These are phyloP conservation scores for Proliferodiscus dingleyae DNA, from an alignment of 2,329 filamentous ascomycete genomes.

Conservation along the genomic window DNA sequence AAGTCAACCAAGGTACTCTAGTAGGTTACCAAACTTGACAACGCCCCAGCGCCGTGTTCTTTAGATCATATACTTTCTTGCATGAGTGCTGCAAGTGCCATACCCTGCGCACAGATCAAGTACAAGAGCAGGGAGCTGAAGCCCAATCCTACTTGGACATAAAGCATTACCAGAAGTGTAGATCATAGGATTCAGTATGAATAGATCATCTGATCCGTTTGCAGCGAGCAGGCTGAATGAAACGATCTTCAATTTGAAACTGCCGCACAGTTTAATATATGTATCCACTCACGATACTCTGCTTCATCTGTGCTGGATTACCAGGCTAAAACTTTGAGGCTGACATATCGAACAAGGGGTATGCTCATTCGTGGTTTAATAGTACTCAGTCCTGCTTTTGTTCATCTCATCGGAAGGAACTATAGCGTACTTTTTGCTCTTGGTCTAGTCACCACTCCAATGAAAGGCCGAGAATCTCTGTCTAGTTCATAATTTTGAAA, in stretches of 20 bases:
- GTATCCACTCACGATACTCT: neutral
- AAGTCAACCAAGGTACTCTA: too few relatives aligned
- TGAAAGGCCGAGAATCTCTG: too few relatives aligned
- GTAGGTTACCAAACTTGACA: too few relatives aligned
- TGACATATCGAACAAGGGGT: neutral
- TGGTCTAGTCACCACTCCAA: too few relatives aligned
- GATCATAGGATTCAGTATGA: neutral
- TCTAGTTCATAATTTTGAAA: too few relatives aligned
- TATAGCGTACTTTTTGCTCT: neutral
- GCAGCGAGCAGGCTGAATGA: conserved; percentile 2
- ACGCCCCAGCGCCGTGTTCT: too few relatives aligned
- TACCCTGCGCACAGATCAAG: too few relatives aligned
- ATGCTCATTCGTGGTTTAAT: neutral
- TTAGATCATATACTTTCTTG: too few relatives aligned
- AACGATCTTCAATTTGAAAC: neutral
- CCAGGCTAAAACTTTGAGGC: conserved; percentile 6
- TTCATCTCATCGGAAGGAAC: neutral
- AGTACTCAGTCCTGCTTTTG: neutral
- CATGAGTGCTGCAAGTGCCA: too few relatives aligned
- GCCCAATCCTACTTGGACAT: too few relatives aligned
- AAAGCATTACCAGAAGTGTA: too few relatives aligned
- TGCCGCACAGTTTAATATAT: neutral
- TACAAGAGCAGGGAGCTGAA: too few relatives aligned
- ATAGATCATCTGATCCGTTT: conserved; percentile 2
- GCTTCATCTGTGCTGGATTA: neutral